Evolutionary conservation across 106 monocot genomes (phyloP).

Genomic region (Amphibolis antarctica): DNA sequence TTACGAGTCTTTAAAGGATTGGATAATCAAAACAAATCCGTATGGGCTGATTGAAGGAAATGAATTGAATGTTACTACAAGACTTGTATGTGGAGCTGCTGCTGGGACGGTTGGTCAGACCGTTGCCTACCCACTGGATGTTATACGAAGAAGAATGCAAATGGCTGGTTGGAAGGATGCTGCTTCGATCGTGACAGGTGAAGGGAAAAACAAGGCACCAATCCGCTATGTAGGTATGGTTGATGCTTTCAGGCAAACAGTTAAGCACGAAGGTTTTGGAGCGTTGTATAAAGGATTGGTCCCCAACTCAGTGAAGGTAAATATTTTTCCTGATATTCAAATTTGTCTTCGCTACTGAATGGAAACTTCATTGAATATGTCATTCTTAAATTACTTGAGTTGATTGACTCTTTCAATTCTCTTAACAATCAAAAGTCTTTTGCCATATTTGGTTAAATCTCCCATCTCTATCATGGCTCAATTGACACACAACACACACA

Average conservation of each 20-base stretch:
- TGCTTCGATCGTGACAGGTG: slow-evolving; percentile 37
- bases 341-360: background rate
- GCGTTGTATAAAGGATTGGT: slow-evolving; percentile 83
- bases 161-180: slow-evolving; percentile 93
- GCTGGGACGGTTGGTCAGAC: slow-evolving; percentile 83
- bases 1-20: slow-evolving; percentile 82
- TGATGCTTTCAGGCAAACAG: slow-evolving; percentile 80
- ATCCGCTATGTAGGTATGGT: slow-evolving; percentile 74
- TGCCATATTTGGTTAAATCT: too few species aligned
- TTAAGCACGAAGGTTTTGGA: slow-evolving; percentile 61
- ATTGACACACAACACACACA: too few species aligned
- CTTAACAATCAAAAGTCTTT: too few species aligned
- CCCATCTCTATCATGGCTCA: too few species aligned
- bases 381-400: too few species aligned
- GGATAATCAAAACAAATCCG: slow-evolving; percentile 48
- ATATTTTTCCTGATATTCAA: background rate
- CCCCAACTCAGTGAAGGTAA: slow-evolving; percentile 83
- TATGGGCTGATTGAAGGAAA: slow-evolving; percentile 41
- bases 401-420: too few species aligned
- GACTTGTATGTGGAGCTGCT: slow-evolving; percentile 65
- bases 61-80: slow-evolving; percentile 42
- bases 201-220: slow-evolving; percentile 28
- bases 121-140: slow-evolving; percentile 84
- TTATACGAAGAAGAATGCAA: slow-evolving; percentile 81
- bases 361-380: too few species aligned